Percentiles rank a stretch among this genome's conserved stretches.
Conservation (phyloP, 495 filamentous ascomycete species). For the Annulohypoxylon maeteangense region DNA sequence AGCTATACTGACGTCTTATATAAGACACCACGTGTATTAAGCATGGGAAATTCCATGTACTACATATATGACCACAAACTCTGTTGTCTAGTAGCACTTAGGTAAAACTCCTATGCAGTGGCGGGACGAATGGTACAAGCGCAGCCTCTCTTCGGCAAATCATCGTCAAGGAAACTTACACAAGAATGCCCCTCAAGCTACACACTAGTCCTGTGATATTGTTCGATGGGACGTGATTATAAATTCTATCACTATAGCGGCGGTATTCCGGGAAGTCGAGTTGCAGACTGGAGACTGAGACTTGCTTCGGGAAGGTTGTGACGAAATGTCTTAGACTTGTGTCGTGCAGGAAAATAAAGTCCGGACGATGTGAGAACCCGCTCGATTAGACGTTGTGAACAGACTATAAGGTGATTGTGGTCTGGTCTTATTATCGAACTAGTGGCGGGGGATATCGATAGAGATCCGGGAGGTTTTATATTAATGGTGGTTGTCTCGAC, state of each 20-base stretch:
- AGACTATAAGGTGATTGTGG: background rate
- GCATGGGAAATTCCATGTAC: background rate
- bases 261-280: conserved; percentile 8
- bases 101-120: conserved; percentile 15
- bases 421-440: background rate
- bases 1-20: conserved; percentile 20
- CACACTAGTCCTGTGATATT: conserved; percentile 32
- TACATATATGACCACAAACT: conserved; percentile 2
- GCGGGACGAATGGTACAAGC: conserved; percentile 11
- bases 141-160: conserved; percentile 22
- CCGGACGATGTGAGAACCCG: conserved; percentile 32
- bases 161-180: conserved; percentile 34
- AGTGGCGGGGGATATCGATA: background rate
- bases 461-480: conserved; percentile 3
- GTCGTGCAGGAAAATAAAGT: conserved; percentile 24
- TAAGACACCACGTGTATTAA: conserved; percentile 9
- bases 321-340: conserved; percentile 9
- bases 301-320: background rate
- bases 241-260: conserved; percentile 23
- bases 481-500: background rate
- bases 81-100: conserved; percentile 15
- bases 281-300: background rate
- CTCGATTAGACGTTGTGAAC: conserved; percentile 28
- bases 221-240: conserved; percentile 19
- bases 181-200: conserved; percentile 13